These are phyloP conservation scores for Gossypium davidsonii DNA, from an alignment of 441 rosid genomes.

Conservation along the genomic window DNA sequence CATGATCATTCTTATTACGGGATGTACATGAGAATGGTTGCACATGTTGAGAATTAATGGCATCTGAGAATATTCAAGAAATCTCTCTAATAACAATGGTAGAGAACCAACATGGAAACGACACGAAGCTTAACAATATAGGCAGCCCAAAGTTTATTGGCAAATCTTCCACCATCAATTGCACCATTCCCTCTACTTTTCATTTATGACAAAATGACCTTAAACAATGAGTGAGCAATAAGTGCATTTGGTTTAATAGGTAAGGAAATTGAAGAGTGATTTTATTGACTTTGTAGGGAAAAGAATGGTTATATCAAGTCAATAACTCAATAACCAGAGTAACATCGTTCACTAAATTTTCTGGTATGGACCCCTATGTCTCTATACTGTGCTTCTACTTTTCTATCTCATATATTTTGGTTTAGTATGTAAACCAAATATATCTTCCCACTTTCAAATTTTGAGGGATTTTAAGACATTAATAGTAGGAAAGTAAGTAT, in stretches of 20 bases:
- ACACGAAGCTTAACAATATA: not conserved
- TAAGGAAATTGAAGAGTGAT: not conserved
- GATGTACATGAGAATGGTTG: not conserved
- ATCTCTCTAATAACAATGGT: not conserved
- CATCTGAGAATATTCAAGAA: not conserved
- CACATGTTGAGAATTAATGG: not conserved
- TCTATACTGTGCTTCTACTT: not conserved
- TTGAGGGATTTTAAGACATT: not conserved
- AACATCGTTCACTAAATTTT: not conserved
- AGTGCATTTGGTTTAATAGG: not conserved
- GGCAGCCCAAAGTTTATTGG: not conserved
- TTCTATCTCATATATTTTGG: not conserved
- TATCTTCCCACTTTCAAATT: not conserved
- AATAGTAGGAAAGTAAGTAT: too few relatives aligned
- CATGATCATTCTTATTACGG: not conserved
- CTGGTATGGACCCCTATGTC: not conserved
- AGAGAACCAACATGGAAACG: not conserved
- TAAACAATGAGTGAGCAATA: slow-evolving; percentile 6
- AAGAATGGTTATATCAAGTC: not conserved
- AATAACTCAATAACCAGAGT: not conserved
- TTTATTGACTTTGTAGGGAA: not conserved
- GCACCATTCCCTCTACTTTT: not conserved
- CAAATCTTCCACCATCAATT: not conserved
- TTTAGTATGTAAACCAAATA: not conserved
- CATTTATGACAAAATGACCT: not conserved